Evolutionary conservation across 768 basidiomycete species (phyloP).

Genomic region (Tricholoma terreum): DNA sequence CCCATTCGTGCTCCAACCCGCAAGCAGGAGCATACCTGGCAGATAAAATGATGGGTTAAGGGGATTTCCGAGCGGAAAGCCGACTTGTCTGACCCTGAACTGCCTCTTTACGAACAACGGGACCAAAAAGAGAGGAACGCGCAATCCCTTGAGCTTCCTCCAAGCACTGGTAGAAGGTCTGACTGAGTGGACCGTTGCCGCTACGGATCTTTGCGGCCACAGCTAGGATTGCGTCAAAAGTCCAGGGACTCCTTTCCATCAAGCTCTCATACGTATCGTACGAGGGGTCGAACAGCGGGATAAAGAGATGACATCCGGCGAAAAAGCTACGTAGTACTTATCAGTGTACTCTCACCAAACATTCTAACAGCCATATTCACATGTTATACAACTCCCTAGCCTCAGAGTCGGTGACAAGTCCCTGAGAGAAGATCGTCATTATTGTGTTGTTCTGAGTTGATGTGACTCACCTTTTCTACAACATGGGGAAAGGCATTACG

Average conservation of each 20-base stretch:
- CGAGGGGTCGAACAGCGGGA: slow-evolving; percentile 88
- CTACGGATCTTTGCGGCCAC: slow-evolving; percentile 90
- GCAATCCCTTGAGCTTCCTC: slow-evolving; percentile 97
- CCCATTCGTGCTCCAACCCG: slow-evolving; percentile 92
- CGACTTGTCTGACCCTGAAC: slow-evolving; percentile 65
- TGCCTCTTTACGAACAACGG: slow-evolving; percentile 91
- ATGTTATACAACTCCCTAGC: slow-evolving; percentile 91
- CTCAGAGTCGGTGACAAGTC: slow-evolving; percentile 80
- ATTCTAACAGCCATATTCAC: slow-evolving; percentile 43
- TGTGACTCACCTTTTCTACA: slow-evolving; percentile 66
- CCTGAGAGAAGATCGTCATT: slow-evolving; percentile 40
- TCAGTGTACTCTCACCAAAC: slow-evolving; percentile 28
- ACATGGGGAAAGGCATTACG: slow-evolving; percentile 87
- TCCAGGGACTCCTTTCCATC: slow-evolving; percentile 93
- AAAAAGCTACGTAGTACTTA: slow-evolving; percentile 71
- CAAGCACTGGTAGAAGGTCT: slow-evolving; percentile 86
- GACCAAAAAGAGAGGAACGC: slow-evolving; percentile 88
- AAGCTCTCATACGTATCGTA: slow-evolving; percentile 94
- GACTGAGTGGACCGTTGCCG: slow-evolving; percentile 80
- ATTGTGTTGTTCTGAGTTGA: slow-evolving; percentile 4
- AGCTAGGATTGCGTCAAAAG: slow-evolving; percentile 90
- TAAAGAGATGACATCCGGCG: slow-evolving; percentile 94
- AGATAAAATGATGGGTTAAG: slow-evolving; percentile 15
- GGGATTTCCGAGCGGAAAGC: slow-evolving; percentile 13
- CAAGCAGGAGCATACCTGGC: slow-evolving; percentile 84